phyloP scores from a whole-genome alignment of 2,329 filamentous ascomycete genomes.

The Biscogniauxia mediterranea region DNA sequence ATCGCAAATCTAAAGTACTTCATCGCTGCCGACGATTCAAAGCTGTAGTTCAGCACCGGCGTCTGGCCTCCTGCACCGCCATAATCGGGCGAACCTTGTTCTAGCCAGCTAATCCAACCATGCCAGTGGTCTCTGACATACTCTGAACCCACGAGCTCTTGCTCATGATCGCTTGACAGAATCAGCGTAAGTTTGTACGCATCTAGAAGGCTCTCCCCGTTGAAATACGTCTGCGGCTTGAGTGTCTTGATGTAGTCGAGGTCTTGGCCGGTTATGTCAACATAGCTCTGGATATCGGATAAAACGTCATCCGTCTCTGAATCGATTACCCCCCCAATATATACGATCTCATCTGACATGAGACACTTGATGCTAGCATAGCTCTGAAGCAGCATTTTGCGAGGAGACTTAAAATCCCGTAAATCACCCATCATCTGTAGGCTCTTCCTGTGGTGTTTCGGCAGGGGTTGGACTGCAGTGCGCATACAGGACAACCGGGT shows the following conservation, averaged over 20 bases:
- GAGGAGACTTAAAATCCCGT: slow-evolving; percentile 11
- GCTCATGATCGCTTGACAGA: slow-evolving; percentile 2
- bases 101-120: slow-evolving; percentile 9
- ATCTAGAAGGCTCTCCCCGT: slow-evolving; percentile 7
- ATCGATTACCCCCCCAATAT: slow-evolving; percentile 15
- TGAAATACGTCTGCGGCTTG: slow-evolving; percentile 6
- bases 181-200: slow-evolving; percentile 13
- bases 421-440: slow-evolving; percentile 12
- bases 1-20: slow-evolving; percentile 22
- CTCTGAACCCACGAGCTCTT: slow-evolving; percentile 3
- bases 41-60: slow-evolving; percentile 6
- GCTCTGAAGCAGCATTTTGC: slow-evolving; percentile 23
- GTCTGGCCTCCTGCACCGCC: neutral
- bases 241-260: slow-evolving; percentile 7
- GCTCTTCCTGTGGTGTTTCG: slow-evolving; percentile 4
- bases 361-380: slow-evolving; percentile 19
- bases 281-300: slow-evolving; percentile 4
- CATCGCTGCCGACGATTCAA: slow-evolving; percentile 11
- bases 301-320: neutral
- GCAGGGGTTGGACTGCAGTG: neutral
- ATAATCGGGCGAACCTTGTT: neutral
- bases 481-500: neutral
- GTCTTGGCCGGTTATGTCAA: slow-evolving; percentile 5
- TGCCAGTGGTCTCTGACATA: slow-evolving; percentile 11
- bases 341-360: slow-evolving; percentile 26